Percentiles rank a stretch among this genome's conserved stretches.
Evolutionary conservation across 2,329 filamentous ascomycete genomes (phyloP).

Genomic region (Arachnomyces sp.): DNA sequence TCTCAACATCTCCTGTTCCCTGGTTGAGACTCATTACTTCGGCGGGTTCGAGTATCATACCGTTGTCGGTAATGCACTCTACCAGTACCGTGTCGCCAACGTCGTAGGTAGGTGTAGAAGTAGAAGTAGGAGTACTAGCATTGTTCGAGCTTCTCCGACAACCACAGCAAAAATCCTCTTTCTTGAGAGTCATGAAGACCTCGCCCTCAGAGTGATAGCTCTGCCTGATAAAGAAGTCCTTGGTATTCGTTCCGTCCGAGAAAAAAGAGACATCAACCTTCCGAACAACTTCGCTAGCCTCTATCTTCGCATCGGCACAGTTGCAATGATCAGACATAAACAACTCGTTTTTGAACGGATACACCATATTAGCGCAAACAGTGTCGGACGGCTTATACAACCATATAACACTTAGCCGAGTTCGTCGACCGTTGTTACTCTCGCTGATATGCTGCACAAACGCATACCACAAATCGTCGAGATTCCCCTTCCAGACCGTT

Average conservation of each 20-base stretch:
- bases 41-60: conserved; percentile 50
- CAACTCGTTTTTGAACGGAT: conserved; percentile 63
- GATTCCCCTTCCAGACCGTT: conserved; percentile 50
- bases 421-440: conserved; percentile 23
- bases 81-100: conserved; percentile 56
- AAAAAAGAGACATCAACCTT: conserved; percentile 54
- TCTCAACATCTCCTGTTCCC: conserved; percentile 24
- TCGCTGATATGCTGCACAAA: conserved; percentile 53
- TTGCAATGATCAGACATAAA: conserved; percentile 72
- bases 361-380: conserved; percentile 57
- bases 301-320: conserved; percentile 48
- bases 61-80: conserved; percentile 16
- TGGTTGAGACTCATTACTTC: conserved; percentile 42
- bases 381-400: conserved; percentile 65
- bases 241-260: conserved; percentile 35
- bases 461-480: conserved; percentile 56
- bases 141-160: no score
- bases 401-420: conserved; percentile 60
- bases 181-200: conserved; percentile 52
- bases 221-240: conserved; percentile 60
- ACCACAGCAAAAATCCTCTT: conserved; percentile 48
- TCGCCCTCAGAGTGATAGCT: conserved; percentile 55
- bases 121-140: no score
- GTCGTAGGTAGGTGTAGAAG: conserved; percentile 1
- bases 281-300: conserved; percentile 48